phyloP scores from a whole-genome alignment of 805 yeast species.

The Wickerhamiella shivajii region DNA sequence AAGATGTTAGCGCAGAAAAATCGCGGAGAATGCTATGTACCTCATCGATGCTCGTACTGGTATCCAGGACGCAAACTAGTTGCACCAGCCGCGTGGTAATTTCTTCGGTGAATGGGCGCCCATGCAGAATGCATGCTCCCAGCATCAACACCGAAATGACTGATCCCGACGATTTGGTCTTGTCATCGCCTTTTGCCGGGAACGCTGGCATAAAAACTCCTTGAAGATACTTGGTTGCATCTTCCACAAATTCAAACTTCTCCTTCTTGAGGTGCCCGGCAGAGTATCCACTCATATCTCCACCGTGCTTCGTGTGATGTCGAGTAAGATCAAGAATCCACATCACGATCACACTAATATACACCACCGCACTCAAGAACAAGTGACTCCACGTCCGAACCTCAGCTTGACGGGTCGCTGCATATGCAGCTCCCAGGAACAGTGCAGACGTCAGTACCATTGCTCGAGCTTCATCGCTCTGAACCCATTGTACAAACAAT shows the following conservation, averaged over 20 bases:
- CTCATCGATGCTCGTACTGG: no score
- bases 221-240: conserved; percentile 17
- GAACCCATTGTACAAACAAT: conserved; percentile 19
- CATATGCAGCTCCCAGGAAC: conserved; percentile 19
- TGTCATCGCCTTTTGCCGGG: conserved; percentile 5
- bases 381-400: conserved; percentile 13
- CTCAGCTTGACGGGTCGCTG: conserved; percentile 16
- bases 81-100: conserved; percentile 14
- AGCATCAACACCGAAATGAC: conserved; percentile 12
- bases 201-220: conserved; percentile 9
- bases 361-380: conserved; percentile 19
- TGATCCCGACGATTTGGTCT: not conserved
- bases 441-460: conserved; percentile 19
- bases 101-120: conserved; percentile 13
- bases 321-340: conserved; percentile 19
- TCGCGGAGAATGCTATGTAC: no score
- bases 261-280: conserved; percentile 10
- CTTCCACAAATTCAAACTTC: conserved; percentile 16
- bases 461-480: conserved; percentile 19
- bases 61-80: conserved; percentile 15
- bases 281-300: not conserved
- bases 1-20: no score
- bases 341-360: conserved; percentile 19
- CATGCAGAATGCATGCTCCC: conserved; percentile 16
- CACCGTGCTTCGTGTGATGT: conserved; percentile 7